Evolutionary conservation across 257 asterid species (phyloP).

Genomic region (Fraxinus quadrangulata): DNA sequence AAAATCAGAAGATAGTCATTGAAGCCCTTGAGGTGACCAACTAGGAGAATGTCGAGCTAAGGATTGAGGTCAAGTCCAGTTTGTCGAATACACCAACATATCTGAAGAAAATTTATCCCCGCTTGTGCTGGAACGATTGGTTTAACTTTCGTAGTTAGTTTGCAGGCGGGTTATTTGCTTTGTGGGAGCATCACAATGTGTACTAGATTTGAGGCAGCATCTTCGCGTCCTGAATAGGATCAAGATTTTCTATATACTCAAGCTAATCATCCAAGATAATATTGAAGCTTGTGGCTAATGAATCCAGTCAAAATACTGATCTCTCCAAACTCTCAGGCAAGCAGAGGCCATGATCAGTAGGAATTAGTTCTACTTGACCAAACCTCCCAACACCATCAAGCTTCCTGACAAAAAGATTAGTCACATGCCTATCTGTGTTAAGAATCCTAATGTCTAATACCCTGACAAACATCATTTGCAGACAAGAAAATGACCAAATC

Average conservation of each 20-base stretch:
- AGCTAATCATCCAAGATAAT: constrained; percentile 91
- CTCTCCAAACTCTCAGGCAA: constrained; percentile 83
- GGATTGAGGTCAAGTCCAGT: too few relatives aligned
- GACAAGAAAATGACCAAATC: constrained; percentile 2
- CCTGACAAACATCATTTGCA: constrained; percentile 58
- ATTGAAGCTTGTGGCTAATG: too few relatives aligned
- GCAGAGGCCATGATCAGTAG: constrained; percentile 96
- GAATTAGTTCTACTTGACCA: constrained; percentile 83
- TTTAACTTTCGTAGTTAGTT: too few relatives aligned
- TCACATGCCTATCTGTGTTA: constrained; percentile 95
- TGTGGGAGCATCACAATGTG: too few relatives aligned
- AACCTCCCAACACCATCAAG: constrained; percentile 76
- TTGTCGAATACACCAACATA: too few relatives aligned
- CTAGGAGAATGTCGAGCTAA: too few relatives aligned
- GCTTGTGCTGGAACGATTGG: too few relatives aligned
- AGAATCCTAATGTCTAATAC: constrained; percentile 90
- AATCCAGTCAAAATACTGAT: too few relatives aligned
- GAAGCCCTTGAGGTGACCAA: too few relatives aligned
- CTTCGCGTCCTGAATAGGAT: constrained; percentile 66
- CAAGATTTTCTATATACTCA: constrained; percentile 70
- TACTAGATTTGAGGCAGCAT: constrained; percentile 41
- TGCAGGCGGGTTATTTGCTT: too few relatives aligned
- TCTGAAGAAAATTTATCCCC: too few relatives aligned
- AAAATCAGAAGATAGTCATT: too few relatives aligned
- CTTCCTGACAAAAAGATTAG: constrained; percentile 91